Evolutionary conservation across 768 basidiomycete genomes (phyloP).

Genomic region (Amanita molliuscula): DNA sequence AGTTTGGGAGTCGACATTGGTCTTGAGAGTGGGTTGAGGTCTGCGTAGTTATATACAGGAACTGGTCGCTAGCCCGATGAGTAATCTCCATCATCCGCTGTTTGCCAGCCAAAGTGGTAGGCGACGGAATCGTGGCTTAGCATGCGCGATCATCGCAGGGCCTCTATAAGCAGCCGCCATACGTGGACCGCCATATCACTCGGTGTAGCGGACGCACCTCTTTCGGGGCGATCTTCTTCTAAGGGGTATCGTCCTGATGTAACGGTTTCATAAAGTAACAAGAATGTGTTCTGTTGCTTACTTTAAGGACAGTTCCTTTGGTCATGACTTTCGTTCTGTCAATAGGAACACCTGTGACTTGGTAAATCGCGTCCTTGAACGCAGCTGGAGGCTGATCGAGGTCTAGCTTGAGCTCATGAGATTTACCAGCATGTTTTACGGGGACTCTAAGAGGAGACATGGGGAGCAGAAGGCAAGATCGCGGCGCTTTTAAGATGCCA

Average conservation of each 20-base stretch:
- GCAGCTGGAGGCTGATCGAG: constrained; percentile 51
- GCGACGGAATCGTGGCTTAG: too few species aligned
- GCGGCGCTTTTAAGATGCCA: constrained; percentile 3
- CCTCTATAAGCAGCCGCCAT: too few species aligned
- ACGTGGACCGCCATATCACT: not conserved
- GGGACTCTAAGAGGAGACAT: constrained; percentile 70
- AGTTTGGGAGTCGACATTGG: constrained; percentile 17
- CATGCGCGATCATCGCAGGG: too few species aligned
- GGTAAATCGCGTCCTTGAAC: constrained; percentile 81
- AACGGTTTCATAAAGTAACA: not conserved
- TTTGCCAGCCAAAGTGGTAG: too few species aligned
- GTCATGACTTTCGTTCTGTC: constrained; percentile 98
- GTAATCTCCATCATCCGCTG: too few species aligned
- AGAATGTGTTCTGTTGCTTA: constrained; percentile 19
- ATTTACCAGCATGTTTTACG: constrained; percentile 87
- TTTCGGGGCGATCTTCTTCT: constrained; percentile 79
- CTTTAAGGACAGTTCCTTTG: constrained; percentile 87
- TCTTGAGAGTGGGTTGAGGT: too few species aligned
- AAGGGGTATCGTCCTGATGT: constrained; percentile 72
- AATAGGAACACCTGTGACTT: constrained; percentile 74
- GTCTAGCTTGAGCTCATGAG: constrained; percentile 62
- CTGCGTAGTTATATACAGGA: too few species aligned
- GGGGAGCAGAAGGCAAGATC: not conserved
- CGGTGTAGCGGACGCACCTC: constrained; percentile 35
- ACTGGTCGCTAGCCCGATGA: too few species aligned